Percentiles rank a stretch among this genome's conserved stretches.
Evolutionary conservation across 345 rosid species (phyloP).

Genomic region (Barbarea vulgaris): DNA sequence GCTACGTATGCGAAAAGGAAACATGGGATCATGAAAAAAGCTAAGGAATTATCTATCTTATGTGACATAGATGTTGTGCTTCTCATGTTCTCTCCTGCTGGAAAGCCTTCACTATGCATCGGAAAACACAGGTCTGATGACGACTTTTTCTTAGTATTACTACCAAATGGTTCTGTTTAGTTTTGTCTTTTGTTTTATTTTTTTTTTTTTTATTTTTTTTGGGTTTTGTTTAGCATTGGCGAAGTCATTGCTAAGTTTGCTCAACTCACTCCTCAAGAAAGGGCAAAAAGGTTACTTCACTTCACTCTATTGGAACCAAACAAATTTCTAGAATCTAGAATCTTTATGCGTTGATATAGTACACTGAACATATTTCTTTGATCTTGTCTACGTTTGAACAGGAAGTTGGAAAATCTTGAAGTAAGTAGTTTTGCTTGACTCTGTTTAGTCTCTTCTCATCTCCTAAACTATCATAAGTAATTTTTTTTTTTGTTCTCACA

Average conservation of each 20-base stretch:
- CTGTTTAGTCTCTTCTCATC: slow-evolving; percentile 11
- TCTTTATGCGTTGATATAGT: neutral
- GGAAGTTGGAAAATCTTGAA: slow-evolving; percentile 90
- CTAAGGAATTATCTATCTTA: slow-evolving; percentile 69
- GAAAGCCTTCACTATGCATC: slow-evolving; percentile 63
- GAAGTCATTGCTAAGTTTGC: slow-evolving; percentile 75
- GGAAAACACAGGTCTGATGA: slow-evolving; percentile 58
- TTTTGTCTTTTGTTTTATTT: slow-evolving; percentile 8
- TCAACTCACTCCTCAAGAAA: slow-evolving; percentile 83
- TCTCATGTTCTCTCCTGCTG: slow-evolving; percentile 78
- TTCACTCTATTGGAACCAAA: neutral
- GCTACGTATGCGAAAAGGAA: slow-evolving; percentile 72
- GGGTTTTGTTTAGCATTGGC: slow-evolving; percentile 50
- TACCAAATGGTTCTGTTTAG: neutral
- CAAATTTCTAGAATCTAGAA: neutral
- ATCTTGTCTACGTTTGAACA: slow-evolving; percentile 46
- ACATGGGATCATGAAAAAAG: slow-evolving; percentile 78
- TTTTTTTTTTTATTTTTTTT: neutral
- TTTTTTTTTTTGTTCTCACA: slow-evolving; percentile 26
- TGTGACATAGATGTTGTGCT: slow-evolving; percentile 72
- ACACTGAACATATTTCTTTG: neutral
- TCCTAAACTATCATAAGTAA: neutral
- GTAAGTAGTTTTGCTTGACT: slow-evolving; percentile 50
- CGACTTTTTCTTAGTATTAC: neutral
- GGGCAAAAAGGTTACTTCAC: slow-evolving; percentile 65